Percentiles rank a stretch among this genome's conserved stretches.
These are phyloP conservation scores for Termitomyces sp. DNA, from an alignment of 768 basidiomycete genomes.

Conservation along the genomic window DNA sequence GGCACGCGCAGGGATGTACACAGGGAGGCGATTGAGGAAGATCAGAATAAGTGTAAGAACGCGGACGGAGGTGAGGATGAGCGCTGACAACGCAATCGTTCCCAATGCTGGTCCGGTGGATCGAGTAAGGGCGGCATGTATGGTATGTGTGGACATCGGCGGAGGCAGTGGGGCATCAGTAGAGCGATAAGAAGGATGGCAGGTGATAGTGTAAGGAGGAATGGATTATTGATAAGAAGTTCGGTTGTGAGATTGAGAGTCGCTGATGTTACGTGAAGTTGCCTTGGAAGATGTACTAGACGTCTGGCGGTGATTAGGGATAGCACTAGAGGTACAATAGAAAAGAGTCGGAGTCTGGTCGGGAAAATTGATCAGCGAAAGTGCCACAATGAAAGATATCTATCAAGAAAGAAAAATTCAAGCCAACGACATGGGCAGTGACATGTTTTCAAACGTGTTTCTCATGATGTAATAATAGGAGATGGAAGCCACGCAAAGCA, in stretches of 20 bases:
- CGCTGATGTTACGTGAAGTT: constrained; percentile 61
- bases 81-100: constrained; percentile 67
- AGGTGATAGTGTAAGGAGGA: constrained; percentile 72
- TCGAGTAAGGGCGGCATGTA: constrained; percentile 73
- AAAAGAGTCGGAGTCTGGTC: constrained; percentile 66
- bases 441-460: neutral
- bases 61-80: constrained; percentile 71
- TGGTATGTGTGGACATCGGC: constrained; percentile 61
- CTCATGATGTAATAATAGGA: constrained; percentile 9
- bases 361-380: constrained; percentile 8
- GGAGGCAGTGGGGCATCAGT: constrained; percentile 33
- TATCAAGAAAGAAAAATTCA: neutral
- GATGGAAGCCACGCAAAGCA: neutral
- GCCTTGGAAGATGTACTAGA: constrained; percentile 64
- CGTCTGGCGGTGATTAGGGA: constrained; percentile 69
- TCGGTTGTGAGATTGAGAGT: constrained; percentile 58
- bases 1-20: constrained; percentile 43
- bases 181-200: constrained; percentile 62
- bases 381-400: neutral
- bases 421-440: neutral
- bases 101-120: constrained; percentile 82
- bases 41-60: constrained; percentile 45
- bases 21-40: constrained; percentile 50
- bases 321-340: constrained; percentile 66
- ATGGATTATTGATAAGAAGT: constrained; percentile 66